phyloP scores from a whole-genome alignment of 129 eudicot species.

The Apium graveolens region DNA sequence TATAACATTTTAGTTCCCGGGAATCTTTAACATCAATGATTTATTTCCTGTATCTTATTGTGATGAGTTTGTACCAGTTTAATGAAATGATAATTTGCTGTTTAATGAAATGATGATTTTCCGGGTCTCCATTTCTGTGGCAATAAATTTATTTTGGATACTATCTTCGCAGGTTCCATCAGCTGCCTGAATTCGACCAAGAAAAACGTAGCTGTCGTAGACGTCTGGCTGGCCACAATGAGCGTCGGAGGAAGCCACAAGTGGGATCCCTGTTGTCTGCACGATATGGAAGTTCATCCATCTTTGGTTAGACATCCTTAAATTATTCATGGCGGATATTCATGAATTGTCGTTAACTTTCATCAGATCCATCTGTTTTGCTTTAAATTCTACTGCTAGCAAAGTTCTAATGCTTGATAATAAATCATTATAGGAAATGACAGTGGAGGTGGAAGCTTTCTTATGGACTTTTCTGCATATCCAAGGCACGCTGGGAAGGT shows the following conservation, averaged over 20 bases:
- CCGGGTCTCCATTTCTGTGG: not conserved
- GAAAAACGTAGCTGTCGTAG: constrained; percentile 92
- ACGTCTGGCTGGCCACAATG: constrained; percentile 94
- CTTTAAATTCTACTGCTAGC: not conserved
- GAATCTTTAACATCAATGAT: not conserved
- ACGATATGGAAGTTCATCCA: constrained; percentile 54
- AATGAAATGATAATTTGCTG: not conserved
- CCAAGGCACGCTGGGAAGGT: constrained; percentile 30
- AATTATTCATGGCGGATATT: not conserved
- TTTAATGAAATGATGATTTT: not conserved
- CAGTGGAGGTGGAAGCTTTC: constrained; percentile 54
- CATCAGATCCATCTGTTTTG: not conserved
- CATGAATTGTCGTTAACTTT: not conserved
- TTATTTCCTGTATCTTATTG: not conserved
- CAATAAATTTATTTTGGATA: constrained; percentile 5
- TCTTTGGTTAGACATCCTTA: constrained; percentile 46
- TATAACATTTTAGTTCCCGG: not conserved
- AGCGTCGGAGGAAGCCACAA: constrained; percentile 90
- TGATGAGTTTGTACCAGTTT: not conserved
- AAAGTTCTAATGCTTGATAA: constrained; percentile 7
- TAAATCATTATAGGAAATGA: constrained; percentile 33
- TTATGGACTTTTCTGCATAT: constrained; percentile 74
- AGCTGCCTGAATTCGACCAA: constrained; percentile 78
- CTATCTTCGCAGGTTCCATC: constrained; percentile 59
- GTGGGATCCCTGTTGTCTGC: constrained; percentile 58